Conservation (phyloP, 2,329 filamentous ascomycete species). For the Phialophora macrospora region DNA sequence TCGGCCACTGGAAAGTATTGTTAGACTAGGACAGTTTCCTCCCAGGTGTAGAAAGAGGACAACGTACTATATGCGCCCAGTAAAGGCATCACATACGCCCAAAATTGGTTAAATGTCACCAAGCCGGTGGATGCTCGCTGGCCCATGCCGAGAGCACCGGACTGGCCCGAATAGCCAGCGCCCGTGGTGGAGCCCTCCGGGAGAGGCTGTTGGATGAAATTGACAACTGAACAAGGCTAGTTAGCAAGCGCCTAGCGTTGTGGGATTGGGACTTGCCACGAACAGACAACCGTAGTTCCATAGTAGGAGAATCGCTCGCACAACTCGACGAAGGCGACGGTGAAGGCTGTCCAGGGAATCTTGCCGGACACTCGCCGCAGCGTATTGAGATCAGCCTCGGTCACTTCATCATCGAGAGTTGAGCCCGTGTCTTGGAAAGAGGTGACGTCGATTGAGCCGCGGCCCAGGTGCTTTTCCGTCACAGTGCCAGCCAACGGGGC, state of each 20-base stretch:
- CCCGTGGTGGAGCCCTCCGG: slow-evolving; percentile 62
- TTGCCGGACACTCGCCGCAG: slow-evolving; percentile 38
- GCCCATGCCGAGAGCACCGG: slow-evolving; percentile 64
- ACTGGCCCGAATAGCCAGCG: slow-evolving; percentile 55
- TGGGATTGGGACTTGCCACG: slow-evolving; percentile 47
- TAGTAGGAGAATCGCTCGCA: slow-evolving; percentile 41
- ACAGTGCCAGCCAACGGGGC: slow-evolving; percentile 26
- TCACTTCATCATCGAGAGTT: slow-evolving; percentile 35
- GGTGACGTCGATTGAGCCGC: slow-evolving; percentile 28
- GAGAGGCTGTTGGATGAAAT: slow-evolving; percentile 64
- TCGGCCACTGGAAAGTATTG: slow-evolving; percentile 58
- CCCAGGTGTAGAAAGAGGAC: not conserved
- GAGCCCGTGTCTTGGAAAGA: slow-evolving; percentile 13
- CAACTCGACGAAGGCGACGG: slow-evolving; percentile 38
- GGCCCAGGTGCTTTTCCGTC: slow-evolving; percentile 31
- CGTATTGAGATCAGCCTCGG: slow-evolving; percentile 34
- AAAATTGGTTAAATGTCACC: slow-evolving; percentile 64
- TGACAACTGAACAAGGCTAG: slow-evolving; percentile 55
- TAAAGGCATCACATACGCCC: slow-evolving; percentile 65
- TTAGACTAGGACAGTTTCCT: not conserved
- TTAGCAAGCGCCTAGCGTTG: slow-evolving; percentile 55
- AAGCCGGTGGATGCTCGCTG: slow-evolving; percentile 60
- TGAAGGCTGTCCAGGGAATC: slow-evolving; percentile 37
- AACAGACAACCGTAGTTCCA: slow-evolving; percentile 36
- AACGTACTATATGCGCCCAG: slow-evolving; percentile 50